Base-by-base conservation (phyloP, 208 protist genomes). In the Leishmania major region DNA sequence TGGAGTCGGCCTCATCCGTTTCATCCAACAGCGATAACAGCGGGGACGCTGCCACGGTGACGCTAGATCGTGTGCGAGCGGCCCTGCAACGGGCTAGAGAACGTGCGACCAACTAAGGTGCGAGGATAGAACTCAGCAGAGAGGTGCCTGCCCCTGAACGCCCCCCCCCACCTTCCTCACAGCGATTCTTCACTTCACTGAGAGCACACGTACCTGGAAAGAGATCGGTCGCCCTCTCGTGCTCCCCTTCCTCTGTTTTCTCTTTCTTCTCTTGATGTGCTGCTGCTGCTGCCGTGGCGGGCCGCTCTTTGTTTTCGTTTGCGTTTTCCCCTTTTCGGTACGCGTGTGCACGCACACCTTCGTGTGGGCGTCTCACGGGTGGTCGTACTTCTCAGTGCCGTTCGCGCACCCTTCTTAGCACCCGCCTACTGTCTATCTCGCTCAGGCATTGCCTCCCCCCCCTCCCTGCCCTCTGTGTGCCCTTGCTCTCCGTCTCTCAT, bases 21-120 rank as follows among this genome's bases (percentile, higher is more conserved):
- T 73, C 64, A 11, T 51, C 43, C 25, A 67, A 77, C 31, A 64
- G 47, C 78, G 45, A 64, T 7, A 43, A 43, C 57, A 73, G 70
- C 7, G 53, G 45, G 28, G 71, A 45, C 3, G 62, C 82, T 57
- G 78, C 83, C 43, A 84, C 67, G 4, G 31, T 74, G 10, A 88
- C 86, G 69, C 81, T 92, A 43, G 73, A 84, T 37, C 84, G 81
- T 49, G 84, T 92, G 51, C 82, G 82, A 57, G 84, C 83, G 31
- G 89, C 89, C 2, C 70, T 92, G 67, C 77, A 84, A 53, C 73
- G 89, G 13, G 81, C 89, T 1, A 64, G 80, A 15, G 70, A 84
- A 60, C 85, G 88, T 19, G 35, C 70, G 47, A 67, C 64, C 7
- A 10, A 0, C 6, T 77, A 77, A 47, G 62, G 43, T 74, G 70